Evolutionary conservation across 352 stramenopile species (phyloP).

Genomic region (Pythium volutum): DNA sequence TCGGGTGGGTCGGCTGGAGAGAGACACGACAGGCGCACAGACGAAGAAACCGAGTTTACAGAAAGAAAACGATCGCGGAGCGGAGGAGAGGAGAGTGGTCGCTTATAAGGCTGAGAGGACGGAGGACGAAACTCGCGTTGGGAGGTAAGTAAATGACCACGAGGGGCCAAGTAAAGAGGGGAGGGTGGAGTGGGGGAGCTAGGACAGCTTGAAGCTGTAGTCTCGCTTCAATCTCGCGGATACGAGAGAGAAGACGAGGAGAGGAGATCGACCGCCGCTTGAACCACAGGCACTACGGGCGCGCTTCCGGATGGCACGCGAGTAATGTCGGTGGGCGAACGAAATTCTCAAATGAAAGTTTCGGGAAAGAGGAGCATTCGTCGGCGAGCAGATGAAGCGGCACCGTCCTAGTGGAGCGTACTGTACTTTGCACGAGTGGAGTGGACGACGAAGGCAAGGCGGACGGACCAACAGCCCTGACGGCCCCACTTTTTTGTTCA

Average conservation of each 20-base stretch:
- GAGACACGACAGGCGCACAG: conserved; percentile 9
- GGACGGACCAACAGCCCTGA: conserved; percentile 10
- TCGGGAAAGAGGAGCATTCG: conserved; percentile 12
- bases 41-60: conserved; percentile 14
- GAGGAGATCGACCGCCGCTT: conserved; percentile 26
- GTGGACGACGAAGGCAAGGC: conserved; percentile 14
- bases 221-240: conserved; percentile 27
- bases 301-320: conserved; percentile 20
- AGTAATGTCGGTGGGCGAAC: conserved; percentile 33
- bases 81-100: conserved; percentile 1
- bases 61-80: not conserved
- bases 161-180: conserved; percentile 31
- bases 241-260: conserved; percentile 33
- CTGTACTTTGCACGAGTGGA: conserved; percentile 18
- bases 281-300: conserved; percentile 19
- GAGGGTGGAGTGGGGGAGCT: conserved; percentile 13
- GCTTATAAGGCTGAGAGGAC: conserved; percentile 20
- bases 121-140: conserved; percentile 28
- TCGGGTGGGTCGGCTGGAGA: conserved; percentile 13
- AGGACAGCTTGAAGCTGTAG: conserved; percentile 29
- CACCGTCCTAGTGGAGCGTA: not conserved
- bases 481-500: conserved; percentile 2
- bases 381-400: not conserved
- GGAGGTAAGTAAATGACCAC: conserved; percentile 26
- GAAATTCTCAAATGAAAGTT: conserved; percentile 44